Evolutionary conservation across 805 yeast genomes (phyloP).

Genomic region (Metschnikowia baotianmanensis): DNA sequence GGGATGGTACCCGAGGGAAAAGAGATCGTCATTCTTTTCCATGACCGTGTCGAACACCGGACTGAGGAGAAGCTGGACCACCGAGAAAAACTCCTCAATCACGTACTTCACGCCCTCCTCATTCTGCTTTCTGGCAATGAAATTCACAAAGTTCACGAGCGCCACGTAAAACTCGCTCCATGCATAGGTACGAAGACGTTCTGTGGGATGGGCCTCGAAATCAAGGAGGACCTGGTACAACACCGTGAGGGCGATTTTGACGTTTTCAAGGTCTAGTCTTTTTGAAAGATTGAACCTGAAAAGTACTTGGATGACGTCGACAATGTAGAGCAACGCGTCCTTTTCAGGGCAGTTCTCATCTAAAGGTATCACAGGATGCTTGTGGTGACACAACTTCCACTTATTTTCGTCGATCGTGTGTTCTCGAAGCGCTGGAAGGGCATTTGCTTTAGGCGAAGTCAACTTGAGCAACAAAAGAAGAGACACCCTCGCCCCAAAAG

Average conservation of each 20-base stretch:
- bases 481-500: constrained; percentile 26
- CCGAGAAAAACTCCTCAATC: constrained; percentile 17
- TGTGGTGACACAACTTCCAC: constrained; percentile 45
- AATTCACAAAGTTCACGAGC: constrained; percentile 29
- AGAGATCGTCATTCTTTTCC: constrained; percentile 16
- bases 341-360: constrained; percentile 17
- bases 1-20: constrained; percentile 19
- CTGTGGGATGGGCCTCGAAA: constrained; percentile 16
- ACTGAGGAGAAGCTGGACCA: constrained; percentile 16
- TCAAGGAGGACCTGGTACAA: constrained; percentile 26
- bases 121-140: constrained; percentile 18
- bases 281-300: constrained; percentile 38
- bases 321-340: constrained; percentile 27
- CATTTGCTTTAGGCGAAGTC: constrained; percentile 14
- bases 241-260: constrained; percentile 26
- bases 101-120: constrained; percentile 20
- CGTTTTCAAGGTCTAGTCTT: constrained; percentile 32
- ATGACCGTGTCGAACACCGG: constrained; percentile 20
- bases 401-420: constrained; percentile 32
- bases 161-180: constrained; percentile 37
- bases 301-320: constrained; percentile 17
- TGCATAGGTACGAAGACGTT: constrained; percentile 24
- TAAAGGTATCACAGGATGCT: constrained; percentile 32
- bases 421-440: constrained; percentile 4
- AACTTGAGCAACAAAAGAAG: constrained; percentile 28